Conservation (phyloP, 1,284 basidiomycete species). For the Marasmius sp. region DNA sequence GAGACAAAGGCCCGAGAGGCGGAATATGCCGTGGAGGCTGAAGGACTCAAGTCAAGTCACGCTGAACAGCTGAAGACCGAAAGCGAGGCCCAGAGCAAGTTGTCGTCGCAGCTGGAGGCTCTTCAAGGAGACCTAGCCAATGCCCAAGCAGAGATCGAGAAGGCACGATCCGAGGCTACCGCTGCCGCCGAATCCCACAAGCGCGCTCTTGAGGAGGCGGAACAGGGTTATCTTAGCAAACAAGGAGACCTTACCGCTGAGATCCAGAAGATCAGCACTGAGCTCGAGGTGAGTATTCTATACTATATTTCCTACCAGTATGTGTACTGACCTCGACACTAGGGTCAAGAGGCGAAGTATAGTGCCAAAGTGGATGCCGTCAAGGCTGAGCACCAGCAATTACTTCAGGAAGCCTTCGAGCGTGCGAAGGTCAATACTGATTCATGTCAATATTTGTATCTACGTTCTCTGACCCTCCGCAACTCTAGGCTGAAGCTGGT, state of each 20-base stretch:
- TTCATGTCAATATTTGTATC: slow-evolving; percentile 13
- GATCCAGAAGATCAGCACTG: slow-evolving; percentile 52
- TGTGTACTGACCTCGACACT: slow-evolving; percentile 10
- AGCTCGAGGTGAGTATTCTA: slow-evolving; percentile 56
- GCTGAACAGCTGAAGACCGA: slow-evolving; percentile 45
- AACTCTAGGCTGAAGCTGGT: slow-evolving; percentile 61
- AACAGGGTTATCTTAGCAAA: slow-evolving; percentile 45
- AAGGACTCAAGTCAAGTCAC: slow-evolving; percentile 44
- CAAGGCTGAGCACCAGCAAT: slow-evolving; percentile 64
- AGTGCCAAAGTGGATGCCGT: slow-evolving; percentile 64
- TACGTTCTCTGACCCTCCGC: slow-evolving; percentile 5
- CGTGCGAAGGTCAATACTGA: slow-evolving; percentile 61
- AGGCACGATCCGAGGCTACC: slow-evolving; percentile 43
- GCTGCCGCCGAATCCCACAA: slow-evolving; percentile 47
- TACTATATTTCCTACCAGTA: not conserved
- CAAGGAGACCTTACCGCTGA: slow-evolving; percentile 60
- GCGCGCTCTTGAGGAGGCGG: slow-evolving; percentile 48
- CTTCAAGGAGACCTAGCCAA: slow-evolving; percentile 47
- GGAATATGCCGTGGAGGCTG: slow-evolving; percentile 41
- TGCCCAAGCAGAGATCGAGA: slow-evolving; percentile 46
- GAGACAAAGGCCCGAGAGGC: slow-evolving; percentile 52
- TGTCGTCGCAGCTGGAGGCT: slow-evolving; percentile 44
- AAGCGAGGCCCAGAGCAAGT: slow-evolving; percentile 43
- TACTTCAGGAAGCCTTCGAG: slow-evolving; percentile 69
- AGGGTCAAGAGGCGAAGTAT: slow-evolving; percentile 73